A percentile compares a stretch with the other conserved stretches of the same genome.
These are phyloP conservation scores for Parascedosporium putredinis DNA, from an alignment of 2,329 filamentous ascomycete species.

Conservation along the genomic window DNA sequence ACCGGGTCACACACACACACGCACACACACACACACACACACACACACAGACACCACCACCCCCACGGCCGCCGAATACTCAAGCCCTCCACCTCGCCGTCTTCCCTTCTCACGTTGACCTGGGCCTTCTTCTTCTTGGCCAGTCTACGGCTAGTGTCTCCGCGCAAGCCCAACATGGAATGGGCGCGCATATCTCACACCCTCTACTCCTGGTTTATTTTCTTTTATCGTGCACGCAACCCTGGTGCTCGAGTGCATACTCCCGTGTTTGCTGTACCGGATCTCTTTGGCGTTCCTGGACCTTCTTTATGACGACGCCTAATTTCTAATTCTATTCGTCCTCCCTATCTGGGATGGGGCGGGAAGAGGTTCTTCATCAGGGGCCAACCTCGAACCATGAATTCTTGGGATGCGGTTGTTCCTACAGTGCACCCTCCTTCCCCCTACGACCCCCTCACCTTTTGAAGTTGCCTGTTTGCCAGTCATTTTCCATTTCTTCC, in stretches of 20 bases:
- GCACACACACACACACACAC: no score
- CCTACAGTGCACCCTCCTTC: background rate
- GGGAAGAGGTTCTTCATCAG: background rate
- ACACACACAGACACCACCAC: no score
- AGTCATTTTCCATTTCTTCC: background rate
- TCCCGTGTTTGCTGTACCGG: background rate
- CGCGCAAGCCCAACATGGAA: no score
- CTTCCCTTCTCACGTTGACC: no score
- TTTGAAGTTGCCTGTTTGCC: background rate
- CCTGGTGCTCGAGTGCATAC: background rate
- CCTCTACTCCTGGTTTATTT: no score
- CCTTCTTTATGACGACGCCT: background rate
- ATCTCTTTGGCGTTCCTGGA: background rate
- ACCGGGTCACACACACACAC: slow-evolving; percentile 3
- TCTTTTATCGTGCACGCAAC: no score
- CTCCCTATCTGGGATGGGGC: background rate
- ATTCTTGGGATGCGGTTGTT: background rate
- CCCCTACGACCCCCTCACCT: slow-evolving; percentile 3
- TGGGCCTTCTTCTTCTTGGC: background rate
- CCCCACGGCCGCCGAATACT: no score
- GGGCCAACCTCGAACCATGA: no score
- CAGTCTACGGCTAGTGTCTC: no score
- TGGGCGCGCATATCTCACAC: background rate
- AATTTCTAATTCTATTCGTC: slow-evolving; percentile 1
- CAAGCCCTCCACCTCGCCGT: no score